phyloP scores from a whole-genome alignment of 1,284 basidiomycete species.

The Rhodotorula sp. region DNA sequence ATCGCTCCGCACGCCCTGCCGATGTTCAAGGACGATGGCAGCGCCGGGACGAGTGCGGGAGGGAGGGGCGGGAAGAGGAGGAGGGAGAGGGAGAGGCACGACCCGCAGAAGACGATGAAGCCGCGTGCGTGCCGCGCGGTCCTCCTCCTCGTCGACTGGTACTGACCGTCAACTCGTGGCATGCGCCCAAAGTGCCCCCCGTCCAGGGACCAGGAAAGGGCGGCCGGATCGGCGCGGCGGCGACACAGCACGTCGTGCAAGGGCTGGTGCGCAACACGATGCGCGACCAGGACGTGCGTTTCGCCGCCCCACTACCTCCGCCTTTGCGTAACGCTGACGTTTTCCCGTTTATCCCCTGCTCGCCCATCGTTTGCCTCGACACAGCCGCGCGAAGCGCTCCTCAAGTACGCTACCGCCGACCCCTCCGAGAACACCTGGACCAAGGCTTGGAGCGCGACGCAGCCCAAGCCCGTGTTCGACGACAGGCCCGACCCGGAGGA shows the following conservation, averaged over 20 bases:
- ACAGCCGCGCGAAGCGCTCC: constrained; percentile 91
- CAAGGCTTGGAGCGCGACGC: constrained; percentile 36
- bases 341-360: constrained; percentile 73
- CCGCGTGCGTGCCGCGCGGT: constrained; percentile 57
- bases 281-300: constrained; percentile 87
- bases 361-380: constrained; percentile 37
- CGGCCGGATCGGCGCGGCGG: constrained; percentile 90
- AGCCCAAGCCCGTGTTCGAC: constrained; percentile 41
- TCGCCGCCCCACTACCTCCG: constrained; percentile 8
- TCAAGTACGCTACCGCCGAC: constrained; percentile 77
- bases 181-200: constrained; percentile 69
- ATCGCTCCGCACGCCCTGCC: constrained; percentile 85
- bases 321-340: constrained; percentile 20
- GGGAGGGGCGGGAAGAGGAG: constrained; percentile 65
- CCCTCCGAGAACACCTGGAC: constrained; percentile 41
- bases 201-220: constrained; percentile 87
- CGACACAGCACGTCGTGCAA: constrained; percentile 92
- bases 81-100: constrained; percentile 81
- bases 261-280: constrained; percentile 85
- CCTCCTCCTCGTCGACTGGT: background rate
- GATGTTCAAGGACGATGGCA: constrained; percentile 76
- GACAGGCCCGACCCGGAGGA: constrained; percentile 22
- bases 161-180: too few species aligned
- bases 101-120: constrained; percentile 83
- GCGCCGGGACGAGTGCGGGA: constrained; percentile 32